Evolutionary conservation across 345 rosid genomes (phyloP).

Genomic region (Hibiscus syriacus): DNA sequence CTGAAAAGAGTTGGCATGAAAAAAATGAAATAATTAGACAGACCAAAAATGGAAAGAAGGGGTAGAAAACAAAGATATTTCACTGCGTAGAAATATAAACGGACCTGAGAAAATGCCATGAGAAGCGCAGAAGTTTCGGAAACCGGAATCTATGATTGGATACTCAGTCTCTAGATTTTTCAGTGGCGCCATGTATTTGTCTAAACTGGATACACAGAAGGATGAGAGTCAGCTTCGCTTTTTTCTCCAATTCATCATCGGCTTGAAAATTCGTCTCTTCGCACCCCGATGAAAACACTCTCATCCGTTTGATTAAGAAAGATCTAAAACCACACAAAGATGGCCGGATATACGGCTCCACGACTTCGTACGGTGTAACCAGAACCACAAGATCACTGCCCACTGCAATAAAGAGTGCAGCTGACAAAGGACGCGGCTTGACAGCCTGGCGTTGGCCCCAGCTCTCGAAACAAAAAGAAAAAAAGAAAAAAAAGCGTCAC

Average conservation of each 20-base stretch:
- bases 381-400: constrained; percentile 12
- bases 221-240: neutral
- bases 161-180: constrained; percentile 20
- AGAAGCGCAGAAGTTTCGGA: constrained; percentile 56
- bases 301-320: neutral
- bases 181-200: constrained; percentile 28
- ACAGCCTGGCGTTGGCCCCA: neutral
- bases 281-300: no score
- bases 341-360: neutral
- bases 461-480: neutral
- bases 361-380: neutral
- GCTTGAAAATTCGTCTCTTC: no score
- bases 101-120: constrained; percentile 55
- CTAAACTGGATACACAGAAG: neutral
- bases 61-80: neutral
- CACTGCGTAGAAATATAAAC: neutral
- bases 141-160: constrained; percentile 41
- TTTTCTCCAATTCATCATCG: no score
- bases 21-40: neutral
- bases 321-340: neutral
- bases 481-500: neutral
- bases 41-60: neutral
- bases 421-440: neutral
- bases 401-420: neutral
- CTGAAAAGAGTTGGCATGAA: constrained; percentile 12